Evolutionary conservation across 768 basidiomycete species (phyloP).

Genomic region (Leccinum subgranulosum): DNA sequence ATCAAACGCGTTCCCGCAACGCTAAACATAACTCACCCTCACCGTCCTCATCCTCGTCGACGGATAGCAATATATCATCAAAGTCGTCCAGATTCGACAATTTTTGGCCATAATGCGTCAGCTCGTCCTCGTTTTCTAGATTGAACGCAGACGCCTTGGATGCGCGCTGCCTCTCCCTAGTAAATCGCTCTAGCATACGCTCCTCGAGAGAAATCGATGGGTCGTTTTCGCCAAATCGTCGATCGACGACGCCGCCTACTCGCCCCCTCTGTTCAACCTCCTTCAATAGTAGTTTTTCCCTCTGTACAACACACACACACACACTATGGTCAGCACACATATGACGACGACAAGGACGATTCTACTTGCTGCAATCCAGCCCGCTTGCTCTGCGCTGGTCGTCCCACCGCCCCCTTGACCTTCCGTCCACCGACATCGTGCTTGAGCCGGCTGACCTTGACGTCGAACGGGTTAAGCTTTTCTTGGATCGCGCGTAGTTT

Average conservation of each 20-base stretch:
- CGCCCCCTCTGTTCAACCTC: slow-evolving; percentile 81
- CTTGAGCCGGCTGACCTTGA: slow-evolving; percentile 87
- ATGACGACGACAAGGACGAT: slow-evolving; percentile 18
- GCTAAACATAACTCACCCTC: slow-evolving; percentile 32
- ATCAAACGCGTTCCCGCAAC: background rate
- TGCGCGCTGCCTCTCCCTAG: slow-evolving; percentile 77
- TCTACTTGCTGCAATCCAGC: slow-evolving; percentile 84
- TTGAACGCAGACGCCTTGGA: slow-evolving; percentile 82
- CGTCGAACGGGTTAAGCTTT: slow-evolving; percentile 91
- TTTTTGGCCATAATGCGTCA: slow-evolving; percentile 90
- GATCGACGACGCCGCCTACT: slow-evolving; percentile 87
- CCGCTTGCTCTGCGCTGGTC: slow-evolving; percentile 85
- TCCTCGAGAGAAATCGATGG: slow-evolving; percentile 92
- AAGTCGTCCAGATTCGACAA: slow-evolving; percentile 83
- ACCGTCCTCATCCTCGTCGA: slow-evolving; percentile 55
- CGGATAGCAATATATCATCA: slow-evolving; percentile 54
- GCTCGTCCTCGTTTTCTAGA: slow-evolving; percentile 86
- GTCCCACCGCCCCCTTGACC: slow-evolving; percentile 77
- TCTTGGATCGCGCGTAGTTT: slow-evolving; percentile 82
- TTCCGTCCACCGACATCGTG: slow-evolving; percentile 90
- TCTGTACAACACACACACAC: slow-evolving; percentile 39
- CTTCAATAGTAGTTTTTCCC: slow-evolving; percentile 84
- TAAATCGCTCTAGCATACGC: slow-evolving; percentile 95
- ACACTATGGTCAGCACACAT: slow-evolving; percentile 1
- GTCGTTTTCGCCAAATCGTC: slow-evolving; percentile 95